Percentiles rank a stretch among this genome's conserved stretches.
Evolutionary conservation across 768 basidiomycete genomes (phyloP).

Genomic region (Mycena latifolia): DNA sequence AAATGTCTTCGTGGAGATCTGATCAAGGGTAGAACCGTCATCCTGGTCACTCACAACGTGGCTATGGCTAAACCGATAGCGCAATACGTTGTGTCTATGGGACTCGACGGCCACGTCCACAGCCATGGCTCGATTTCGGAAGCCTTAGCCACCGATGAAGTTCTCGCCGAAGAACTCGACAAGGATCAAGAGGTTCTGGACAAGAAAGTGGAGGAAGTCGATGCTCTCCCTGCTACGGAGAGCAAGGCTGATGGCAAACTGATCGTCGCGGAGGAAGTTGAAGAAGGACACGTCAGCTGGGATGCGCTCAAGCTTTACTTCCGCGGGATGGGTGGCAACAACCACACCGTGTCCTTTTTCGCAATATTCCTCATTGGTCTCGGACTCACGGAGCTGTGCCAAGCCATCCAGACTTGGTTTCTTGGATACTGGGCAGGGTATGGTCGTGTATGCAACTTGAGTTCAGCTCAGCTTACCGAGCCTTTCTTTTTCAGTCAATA

Average conservation of each 20-base stretch:
- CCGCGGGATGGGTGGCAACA: slow-evolving; percentile 39
- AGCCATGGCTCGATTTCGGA: slow-evolving; percentile 60
- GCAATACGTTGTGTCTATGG: slow-evolving; percentile 59
- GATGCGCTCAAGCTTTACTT: slow-evolving; percentile 43
- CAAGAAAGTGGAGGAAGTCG: slow-evolving; percentile 35
- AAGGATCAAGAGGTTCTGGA: slow-evolving; percentile 52
- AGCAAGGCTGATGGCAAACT: slow-evolving; percentile 65
- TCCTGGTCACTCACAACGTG: slow-evolving; percentile 65
- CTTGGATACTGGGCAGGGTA: slow-evolving; percentile 41
- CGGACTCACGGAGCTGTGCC: slow-evolving; percentile 26
- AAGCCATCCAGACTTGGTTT: slow-evolving; percentile 39
- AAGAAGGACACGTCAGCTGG: slow-evolving; percentile 70
- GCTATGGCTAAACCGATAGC: slow-evolving; percentile 58
- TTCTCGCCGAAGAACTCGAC: slow-evolving; percentile 59
- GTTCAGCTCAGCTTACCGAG: not conserved
- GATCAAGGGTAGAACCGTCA: slow-evolving; percentile 57
- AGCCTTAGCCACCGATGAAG: slow-evolving; percentile 51
- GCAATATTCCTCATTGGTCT: slow-evolving; percentile 32
- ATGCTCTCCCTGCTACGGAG: slow-evolving; percentile 32
- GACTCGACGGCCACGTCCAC: slow-evolving; percentile 56
- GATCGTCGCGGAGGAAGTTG: slow-evolving; percentile 75
- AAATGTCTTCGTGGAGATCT: slow-evolving; percentile 60
- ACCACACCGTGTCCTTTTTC: slow-evolving; percentile 39
- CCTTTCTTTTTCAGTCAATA: slow-evolving; percentile 27
- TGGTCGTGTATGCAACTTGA: not conserved